Evolutionary conservation across 176 grass and related monocot genomes (phyloP).

Genomic region (Triticum turgidum): DNA sequence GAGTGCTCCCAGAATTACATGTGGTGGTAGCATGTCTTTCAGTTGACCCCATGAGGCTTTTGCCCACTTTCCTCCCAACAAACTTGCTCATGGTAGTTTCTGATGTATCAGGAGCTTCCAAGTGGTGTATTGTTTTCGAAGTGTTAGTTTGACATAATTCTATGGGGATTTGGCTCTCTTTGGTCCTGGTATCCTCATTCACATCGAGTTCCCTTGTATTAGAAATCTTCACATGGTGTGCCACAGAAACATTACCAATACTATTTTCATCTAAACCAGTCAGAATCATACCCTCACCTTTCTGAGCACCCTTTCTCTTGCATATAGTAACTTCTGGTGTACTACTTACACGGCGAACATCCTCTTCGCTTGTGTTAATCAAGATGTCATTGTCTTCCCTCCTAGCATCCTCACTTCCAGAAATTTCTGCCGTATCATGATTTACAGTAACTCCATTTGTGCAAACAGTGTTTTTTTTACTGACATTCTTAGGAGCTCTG

Average conservation of each 20-base stretch:
- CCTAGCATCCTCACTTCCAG: conserved; percentile 5
- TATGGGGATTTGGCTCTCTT: conserved; percentile 26
- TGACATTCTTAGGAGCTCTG: not conserved
- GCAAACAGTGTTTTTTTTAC: conserved; percentile 11
- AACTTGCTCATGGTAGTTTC: not conserved
- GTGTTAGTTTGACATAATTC: conserved; percentile 23
- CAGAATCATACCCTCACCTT: conserved; percentile 17
- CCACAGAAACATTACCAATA: not conserved
- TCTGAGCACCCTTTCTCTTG: conserved; percentile 3
- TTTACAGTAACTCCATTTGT: conserved; percentile 3
- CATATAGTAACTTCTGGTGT: not conserved
- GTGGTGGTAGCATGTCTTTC: not conserved
- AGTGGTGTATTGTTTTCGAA: not conserved
- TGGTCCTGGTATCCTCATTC: conserved; percentile 21
- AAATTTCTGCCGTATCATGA: not conserved
- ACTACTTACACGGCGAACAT: not conserved
- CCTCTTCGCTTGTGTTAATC: not conserved
- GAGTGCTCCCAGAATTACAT: not conserved
- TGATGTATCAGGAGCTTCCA: conserved; percentile 9
- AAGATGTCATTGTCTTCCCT: conserved; percentile 13
- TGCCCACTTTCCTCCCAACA: conserved; percentile 12
- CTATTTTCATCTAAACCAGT: conserved; percentile 25
- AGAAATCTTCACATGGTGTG: conserved; percentile 11
- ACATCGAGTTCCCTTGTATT: not conserved
- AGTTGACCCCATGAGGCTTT: conserved; percentile 2